Base-by-base conservation (phyloP, 2,329 filamentous ascomycete genomes). In the Phymatotrichopsis omnivora region DNA sequence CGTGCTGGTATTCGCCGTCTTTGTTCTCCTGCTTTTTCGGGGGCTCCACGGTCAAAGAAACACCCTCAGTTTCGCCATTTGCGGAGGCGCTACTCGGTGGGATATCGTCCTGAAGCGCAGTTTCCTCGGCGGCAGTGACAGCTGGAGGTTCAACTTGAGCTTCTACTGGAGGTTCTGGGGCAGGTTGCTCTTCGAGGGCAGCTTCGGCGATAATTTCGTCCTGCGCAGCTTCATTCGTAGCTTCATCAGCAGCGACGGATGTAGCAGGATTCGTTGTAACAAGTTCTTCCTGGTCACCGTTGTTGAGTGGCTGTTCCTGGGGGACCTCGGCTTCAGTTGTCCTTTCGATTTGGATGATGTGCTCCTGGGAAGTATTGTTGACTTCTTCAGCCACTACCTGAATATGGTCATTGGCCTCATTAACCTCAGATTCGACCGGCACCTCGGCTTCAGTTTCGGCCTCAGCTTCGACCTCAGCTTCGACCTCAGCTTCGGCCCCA, bases 1-100 rank as follows among this genome's bases (percentile, higher is more conserved):
- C 81, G 58, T 80, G 76, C 49, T 80, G 77, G 70, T 85, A 86
- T 19, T 81, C 82, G 58, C 85, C 82, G 55, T 71, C 70, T 22
- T 42, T 45, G 27, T 38, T 39, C 24, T 49, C 46, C 23, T 17
- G 20, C 16, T 32, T 29, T 31, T 27, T 55, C 49, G 19, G 46
- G 39, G 63, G 49, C 20, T 70, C 69, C 17, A 64, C 54, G 7
- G 63, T 56, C 6, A 63, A 54, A 38, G 70, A 66, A 36, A 65
- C 64, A 25, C 64, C 50, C 53, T 60, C 55, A 11, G 62, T 46
- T 11, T 59, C 45, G 5, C 58, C 39, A 51, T 73, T 69, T n/a
- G 61, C 56, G 16, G 69, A 39, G 74, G 71, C 38, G 78, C 81
- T 57, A 16, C 8, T 17, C 31, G 8, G 7, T 10, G 31, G 31